Percentiles rank a stretch among this genome's conserved stretches.
Conservation (phyloP, 495 filamentous ascomycete species). For the Podospora pseudopauciseta region DNA sequence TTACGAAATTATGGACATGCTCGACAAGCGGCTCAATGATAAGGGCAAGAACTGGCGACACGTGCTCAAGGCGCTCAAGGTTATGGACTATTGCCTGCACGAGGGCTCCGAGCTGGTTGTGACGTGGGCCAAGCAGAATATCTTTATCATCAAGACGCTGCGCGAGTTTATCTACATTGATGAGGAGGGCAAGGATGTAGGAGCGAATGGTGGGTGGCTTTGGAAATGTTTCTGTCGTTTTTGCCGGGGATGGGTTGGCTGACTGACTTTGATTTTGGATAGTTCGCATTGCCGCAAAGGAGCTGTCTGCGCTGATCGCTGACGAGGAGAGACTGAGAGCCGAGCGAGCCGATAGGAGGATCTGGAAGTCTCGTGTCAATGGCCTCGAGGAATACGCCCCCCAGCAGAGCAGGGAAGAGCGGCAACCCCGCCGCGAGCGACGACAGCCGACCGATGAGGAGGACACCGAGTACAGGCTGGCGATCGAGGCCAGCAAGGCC, state of each 20-base stretch:
- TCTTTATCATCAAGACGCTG: slow-evolving; percentile 97
- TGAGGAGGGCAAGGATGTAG: slow-evolving; percentile 90
- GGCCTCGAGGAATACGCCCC: slow-evolving; percentile 80
- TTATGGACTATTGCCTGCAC: slow-evolving; percentile 96
- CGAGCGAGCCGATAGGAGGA: slow-evolving; percentile 86
- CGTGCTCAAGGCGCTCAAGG: slow-evolving; percentile 95
- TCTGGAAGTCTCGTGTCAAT: slow-evolving; percentile 94
- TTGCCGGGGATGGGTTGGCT: slow-evolving; percentile 5
- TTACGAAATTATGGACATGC: slow-evolving; percentile 99
- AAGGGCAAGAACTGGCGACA: slow-evolving; percentile 99
- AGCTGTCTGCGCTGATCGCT: slow-evolving; percentile 87
- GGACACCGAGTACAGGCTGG: slow-evolving; percentile 86
- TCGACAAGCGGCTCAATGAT: slow-evolving; percentile 97
- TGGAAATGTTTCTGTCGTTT: background rate
- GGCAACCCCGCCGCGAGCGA: slow-evolving; percentile 45
- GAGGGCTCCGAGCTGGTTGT: slow-evolving; percentile 96
- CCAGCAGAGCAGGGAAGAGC: slow-evolving; percentile 33
- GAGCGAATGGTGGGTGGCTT: slow-evolving; percentile 72
- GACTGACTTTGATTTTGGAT: slow-evolving; percentile 9
- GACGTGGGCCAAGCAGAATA: slow-evolving; percentile 95
- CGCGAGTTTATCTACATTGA: slow-evolving; percentile 95
- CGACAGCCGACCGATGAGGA: slow-evolving; percentile 67
- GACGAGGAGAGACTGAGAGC: slow-evolving; percentile 92
- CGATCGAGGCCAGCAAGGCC: slow-evolving; percentile 92
- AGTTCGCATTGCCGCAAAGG: slow-evolving; percentile 96